Percentiles rank a stretch among this genome's conserved stretches.
These are phyloP conservation scores for Coemansia sp. DNA, from an alignment of 192 early-diverging fungal species.

Conservation along the genomic window DNA sequence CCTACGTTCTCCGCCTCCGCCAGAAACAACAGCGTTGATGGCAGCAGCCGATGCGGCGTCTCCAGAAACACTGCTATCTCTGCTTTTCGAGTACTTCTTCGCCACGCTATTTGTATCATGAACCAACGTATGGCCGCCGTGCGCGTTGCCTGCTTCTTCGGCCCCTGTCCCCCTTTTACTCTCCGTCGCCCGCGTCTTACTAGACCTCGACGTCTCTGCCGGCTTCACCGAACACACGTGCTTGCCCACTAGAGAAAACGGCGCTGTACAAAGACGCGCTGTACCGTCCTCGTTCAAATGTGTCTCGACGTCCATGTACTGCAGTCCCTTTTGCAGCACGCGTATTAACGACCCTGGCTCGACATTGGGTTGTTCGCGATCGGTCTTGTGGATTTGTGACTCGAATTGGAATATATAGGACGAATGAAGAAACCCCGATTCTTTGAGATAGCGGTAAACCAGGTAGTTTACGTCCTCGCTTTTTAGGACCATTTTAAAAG, in stretches of 20 bases:
- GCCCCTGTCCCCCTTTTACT: neutral
- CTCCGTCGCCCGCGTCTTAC: neutral
- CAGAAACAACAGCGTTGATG: neutral
- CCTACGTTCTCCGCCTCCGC: neutral
- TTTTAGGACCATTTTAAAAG: slow-evolving; percentile 62
- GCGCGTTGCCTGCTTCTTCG: neutral
- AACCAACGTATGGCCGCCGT: slow-evolving; percentile 44
- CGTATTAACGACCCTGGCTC: slow-evolving; percentile 79
- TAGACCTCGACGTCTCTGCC: neutral
- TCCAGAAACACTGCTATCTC: neutral
- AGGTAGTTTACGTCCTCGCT: slow-evolving; percentile 88
- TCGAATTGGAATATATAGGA: slow-evolving; percentile 85
- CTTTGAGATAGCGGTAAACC: slow-evolving; percentile 80
- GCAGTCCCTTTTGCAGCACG: slow-evolving; percentile 87
- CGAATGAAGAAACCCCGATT: slow-evolving; percentile 86
- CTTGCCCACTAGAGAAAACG: slow-evolving; percentile 46
- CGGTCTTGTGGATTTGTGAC: slow-evolving; percentile 66
- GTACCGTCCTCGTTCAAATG: slow-evolving; percentile 88
- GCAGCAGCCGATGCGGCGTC: neutral
- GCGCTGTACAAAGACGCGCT: slow-evolving; percentile 44
- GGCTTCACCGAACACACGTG: slow-evolving; percentile 43
- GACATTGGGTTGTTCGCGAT: slow-evolving; percentile 58
- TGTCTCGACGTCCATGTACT: slow-evolving; percentile 85
- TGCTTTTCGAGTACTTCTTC: slow-evolving; percentile 14
- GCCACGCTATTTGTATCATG: slow-evolving; percentile 25